phyloP scores from a whole-genome alignment of 2,329 filamentous ascomycete species.

The Diaporthe eres region DNA sequence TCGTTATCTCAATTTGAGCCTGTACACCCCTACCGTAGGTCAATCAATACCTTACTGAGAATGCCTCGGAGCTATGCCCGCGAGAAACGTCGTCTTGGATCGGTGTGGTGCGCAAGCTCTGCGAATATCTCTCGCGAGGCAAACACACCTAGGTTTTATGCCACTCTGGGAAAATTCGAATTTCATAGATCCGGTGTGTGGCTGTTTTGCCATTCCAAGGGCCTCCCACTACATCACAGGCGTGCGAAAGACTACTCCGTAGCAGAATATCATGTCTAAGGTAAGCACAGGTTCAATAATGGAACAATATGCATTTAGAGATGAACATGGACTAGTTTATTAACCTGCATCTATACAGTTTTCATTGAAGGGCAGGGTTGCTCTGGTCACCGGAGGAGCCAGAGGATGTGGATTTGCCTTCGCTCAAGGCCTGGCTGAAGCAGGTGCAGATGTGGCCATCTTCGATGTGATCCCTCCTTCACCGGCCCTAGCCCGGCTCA shows the following conservation, averaged over 20 bases:
- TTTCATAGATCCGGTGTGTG: too few relatives aligned
- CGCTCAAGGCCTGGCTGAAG: conserved; percentile 60
- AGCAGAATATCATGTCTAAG: conserved; percentile 31
- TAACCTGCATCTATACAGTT: conserved; percentile 52
- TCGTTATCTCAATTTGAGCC: background rate
- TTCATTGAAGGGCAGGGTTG: conserved; percentile 62
- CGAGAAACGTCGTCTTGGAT: too few relatives aligned
- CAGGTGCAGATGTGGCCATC: conserved; percentile 61
- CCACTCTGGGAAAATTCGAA: background rate
- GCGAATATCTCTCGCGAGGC: background rate
- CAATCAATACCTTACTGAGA: background rate
- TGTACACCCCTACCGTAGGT: background rate
- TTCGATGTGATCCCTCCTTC: conserved; percentile 61
- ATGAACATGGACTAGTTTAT: background rate
- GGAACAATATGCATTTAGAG: background rate
- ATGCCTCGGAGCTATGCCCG: background rate
- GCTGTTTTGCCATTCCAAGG: background rate
- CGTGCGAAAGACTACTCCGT: background rate
- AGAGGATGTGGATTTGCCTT: conserved; percentile 62
- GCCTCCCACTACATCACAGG: background rate
- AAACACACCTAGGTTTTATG: background rate
- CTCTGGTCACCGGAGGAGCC: conserved; percentile 61
- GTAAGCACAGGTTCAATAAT: background rate
- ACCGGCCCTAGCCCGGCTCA: conserved; percentile 55
- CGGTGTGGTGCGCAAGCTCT: background rate